These are phyloP conservation scores for Wickerhamomyces sydowiorum DNA, from an alignment of 805 yeast genomes.

Conservation along the genomic window DNA sequence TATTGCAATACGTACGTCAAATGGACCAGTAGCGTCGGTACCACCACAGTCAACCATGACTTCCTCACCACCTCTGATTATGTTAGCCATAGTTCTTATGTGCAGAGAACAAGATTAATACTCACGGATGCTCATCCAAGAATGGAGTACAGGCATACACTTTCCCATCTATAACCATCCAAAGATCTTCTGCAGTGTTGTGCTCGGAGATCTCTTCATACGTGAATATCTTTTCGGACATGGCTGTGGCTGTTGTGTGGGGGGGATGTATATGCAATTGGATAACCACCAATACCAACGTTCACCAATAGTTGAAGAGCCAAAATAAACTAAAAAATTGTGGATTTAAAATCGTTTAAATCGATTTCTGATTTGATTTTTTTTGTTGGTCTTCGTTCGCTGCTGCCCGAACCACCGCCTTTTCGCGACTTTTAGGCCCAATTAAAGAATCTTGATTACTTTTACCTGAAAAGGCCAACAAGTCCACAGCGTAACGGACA, in stretches of 20 bases:
- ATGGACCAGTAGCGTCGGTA: slow-evolving; percentile 74
- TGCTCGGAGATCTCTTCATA: slow-evolving; percentile 69
- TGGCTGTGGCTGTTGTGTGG: slow-evolving; percentile 12
- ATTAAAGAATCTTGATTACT: not conserved
- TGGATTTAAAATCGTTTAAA: not conserved
- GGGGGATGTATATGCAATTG: too few species aligned
- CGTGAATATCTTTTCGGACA: slow-evolving; percentile 45
- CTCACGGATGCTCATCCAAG: slow-evolving; percentile 52
- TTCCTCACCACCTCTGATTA: slow-evolving; percentile 79
- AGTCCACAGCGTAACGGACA: not conserved
- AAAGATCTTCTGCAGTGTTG: slow-evolving; percentile 68
- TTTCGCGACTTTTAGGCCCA: not conserved
- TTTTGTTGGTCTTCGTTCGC: not conserved
- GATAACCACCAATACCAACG: not conserved
- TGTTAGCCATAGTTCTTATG: slow-evolving; percentile 23
- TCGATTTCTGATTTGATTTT: not conserved
- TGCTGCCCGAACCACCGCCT: not conserved
- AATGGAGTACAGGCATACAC: slow-evolving; percentile 76
- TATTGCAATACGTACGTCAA: slow-evolving; percentile 45
- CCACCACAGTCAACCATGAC: slow-evolving; percentile 80
- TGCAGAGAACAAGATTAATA: slow-evolving; percentile 21
- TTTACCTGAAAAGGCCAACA: not conserved
- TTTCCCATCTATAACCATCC: slow-evolving; percentile 81
- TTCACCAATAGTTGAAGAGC: not conserved
- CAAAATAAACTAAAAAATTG: not conserved